Conservation (phyloP, 371 early-diverging fungal genomes). For the Actinomucor elegans region DNA sequence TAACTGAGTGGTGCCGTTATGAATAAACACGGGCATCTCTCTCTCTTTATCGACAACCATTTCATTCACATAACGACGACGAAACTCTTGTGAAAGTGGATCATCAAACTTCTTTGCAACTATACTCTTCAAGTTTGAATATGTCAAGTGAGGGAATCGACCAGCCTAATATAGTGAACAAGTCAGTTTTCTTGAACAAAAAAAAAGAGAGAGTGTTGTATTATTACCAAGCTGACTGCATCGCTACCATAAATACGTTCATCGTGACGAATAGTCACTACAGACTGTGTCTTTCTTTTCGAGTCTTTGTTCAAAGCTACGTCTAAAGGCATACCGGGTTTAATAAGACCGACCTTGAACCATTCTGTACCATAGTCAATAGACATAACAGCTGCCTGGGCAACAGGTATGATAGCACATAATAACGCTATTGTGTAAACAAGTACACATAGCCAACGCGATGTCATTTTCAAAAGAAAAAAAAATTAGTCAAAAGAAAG, state of each 20-base stretch:
- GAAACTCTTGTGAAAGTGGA: conserved; percentile 65
- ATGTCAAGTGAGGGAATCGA: conserved; percentile 84
- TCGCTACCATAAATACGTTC: conserved; percentile 91
- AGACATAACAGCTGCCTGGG: conserved; percentile 79
- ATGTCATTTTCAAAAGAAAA: conserved; percentile 6
- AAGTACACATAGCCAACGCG: conserved; percentile 26
- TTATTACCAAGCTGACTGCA: conserved; percentile 75
- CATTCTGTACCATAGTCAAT: conserved; percentile 97
- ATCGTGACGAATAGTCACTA: conserved; percentile 76
- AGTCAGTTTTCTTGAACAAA: not conserved
- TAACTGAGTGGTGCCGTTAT: conserved; percentile 52
- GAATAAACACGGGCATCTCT: conserved; percentile 64
- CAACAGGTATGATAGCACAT: conserved; percentile 12
- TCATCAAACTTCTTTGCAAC: conserved; percentile 78
- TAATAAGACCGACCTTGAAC: conserved; percentile 93
- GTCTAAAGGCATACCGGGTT: conserved; percentile 88
- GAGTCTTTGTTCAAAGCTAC: conserved; percentile 94
- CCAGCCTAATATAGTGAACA: conserved; percentile 60
- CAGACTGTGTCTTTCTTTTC: conserved; percentile 89
- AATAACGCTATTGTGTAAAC: conserved; percentile 20
- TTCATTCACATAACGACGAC: conserved; percentile 66
- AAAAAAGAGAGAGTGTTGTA: not conserved
- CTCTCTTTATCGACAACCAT: conserved; percentile 71
- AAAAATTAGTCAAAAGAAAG: not conserved
- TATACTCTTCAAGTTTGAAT: conserved; percentile 78